Evolutionary conservation across 805 yeast genomes (phyloP).

Genomic region (Peterozyma toletana): DNA sequence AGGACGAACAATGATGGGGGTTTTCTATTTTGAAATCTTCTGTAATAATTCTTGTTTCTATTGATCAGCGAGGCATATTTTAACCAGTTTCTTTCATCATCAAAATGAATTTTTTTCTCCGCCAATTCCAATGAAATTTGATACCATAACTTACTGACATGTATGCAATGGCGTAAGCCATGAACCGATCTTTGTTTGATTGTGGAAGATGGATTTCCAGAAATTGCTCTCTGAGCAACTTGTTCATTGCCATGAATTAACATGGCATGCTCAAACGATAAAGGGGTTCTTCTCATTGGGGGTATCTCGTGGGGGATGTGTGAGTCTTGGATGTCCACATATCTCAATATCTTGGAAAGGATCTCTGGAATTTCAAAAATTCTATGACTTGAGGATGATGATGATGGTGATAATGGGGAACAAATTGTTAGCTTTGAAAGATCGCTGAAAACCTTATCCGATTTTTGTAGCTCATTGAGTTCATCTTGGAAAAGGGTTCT

Average conservation of each 20-base stretch:
- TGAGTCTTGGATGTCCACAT: slow-evolving; percentile 37
- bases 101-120: slow-evolving; percentile 48
- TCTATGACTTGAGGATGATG: slow-evolving; percentile 15
- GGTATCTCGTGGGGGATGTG: slow-evolving; percentile 54
- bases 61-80: slow-evolving; percentile 23
- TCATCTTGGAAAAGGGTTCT: too few relatives aligned
- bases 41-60: slow-evolving; percentile 7
- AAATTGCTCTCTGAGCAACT: slow-evolving; percentile 39
- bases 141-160: slow-evolving; percentile 66
- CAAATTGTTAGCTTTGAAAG: too few relatives aligned
- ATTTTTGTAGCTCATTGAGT: too few relatives aligned
- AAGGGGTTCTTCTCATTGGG: slow-evolving; percentile 61
- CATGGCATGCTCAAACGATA: slow-evolving; percentile 61
- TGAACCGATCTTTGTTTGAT: slow-evolving; percentile 11
- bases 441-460: too few relatives aligned
- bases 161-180: slow-evolving; percentile 51
- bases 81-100: slow-evolving; percentile 36
- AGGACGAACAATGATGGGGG: slow-evolving; percentile 42
- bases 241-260: slow-evolving; percentile 52
- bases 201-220: background rate
- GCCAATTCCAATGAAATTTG: slow-evolving; percentile 47
- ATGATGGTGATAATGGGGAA: too few relatives aligned
- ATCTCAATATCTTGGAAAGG: slow-evolving; percentile 47
- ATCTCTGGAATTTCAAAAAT: slow-evolving; percentile 78
- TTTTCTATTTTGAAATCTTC: slow-evolving; percentile 4